Conservation (phyloP, 78 protist genomes). For the Emiliania huxleyi region DNA sequence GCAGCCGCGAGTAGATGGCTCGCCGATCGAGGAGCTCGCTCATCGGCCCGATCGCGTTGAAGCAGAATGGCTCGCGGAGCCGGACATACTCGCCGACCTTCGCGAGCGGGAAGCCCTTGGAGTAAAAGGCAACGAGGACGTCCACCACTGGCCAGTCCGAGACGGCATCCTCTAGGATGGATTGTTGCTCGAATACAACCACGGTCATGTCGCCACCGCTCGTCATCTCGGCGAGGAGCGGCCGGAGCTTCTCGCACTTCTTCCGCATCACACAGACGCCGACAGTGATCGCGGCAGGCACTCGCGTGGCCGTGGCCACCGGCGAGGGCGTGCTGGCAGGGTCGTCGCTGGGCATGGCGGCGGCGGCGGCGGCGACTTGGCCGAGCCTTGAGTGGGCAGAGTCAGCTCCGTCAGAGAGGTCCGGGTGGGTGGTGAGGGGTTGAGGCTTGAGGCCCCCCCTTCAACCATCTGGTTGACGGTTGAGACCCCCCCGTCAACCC, state of each 20-base stretch:
- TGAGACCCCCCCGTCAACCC: too few relatives aligned
- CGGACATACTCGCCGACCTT: constrained; percentile 62
- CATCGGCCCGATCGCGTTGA: constrained; percentile 75
- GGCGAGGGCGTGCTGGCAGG: too few relatives aligned
- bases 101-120: constrained; percentile 70
- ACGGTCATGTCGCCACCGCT: not conserved
- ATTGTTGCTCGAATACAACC: not conserved
- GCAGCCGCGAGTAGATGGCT: constrained; percentile 55
- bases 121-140: constrained; percentile 67
- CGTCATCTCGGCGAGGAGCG: not conserved
- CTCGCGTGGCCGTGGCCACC: too few relatives aligned
- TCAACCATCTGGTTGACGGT: too few relatives aligned
- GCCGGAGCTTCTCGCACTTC: not conserved
- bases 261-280: constrained; percentile 5
- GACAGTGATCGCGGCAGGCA: not conserved
- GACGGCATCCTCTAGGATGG: constrained; percentile 5
- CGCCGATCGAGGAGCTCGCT: constrained; percentile 46
- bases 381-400: too few relatives aligned
- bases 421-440: too few relatives aligned
- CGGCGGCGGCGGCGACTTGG: too few relatives aligned
- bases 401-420: too few relatives aligned
- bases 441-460: too few relatives aligned
- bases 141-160: constrained; percentile 79
- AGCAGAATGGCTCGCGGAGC: constrained; percentile 29
- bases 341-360: too few relatives aligned